A percentile compares a stretch with the other conserved stretches of the same genome.
Conservation (phyloP, 805 yeast genomes). For the Wickerhamomyces rabaulensis region DNA sequence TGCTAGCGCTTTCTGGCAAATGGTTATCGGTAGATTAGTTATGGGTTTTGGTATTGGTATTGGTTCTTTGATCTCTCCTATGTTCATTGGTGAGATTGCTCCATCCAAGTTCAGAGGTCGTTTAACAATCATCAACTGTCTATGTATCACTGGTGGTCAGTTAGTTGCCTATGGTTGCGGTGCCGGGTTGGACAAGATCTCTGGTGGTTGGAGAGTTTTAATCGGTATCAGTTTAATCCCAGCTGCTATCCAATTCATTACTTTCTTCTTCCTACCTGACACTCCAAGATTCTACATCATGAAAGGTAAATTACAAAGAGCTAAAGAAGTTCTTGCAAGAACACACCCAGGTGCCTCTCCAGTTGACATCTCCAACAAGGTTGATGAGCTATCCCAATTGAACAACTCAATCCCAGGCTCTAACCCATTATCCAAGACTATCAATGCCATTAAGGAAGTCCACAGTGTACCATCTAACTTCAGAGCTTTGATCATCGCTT, state of each 20-base stretch:
- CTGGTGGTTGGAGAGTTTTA: constrained; percentile 94
- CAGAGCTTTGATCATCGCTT: constrained; percentile 83
- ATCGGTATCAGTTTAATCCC: constrained; percentile 92
- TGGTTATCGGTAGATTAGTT: constrained; percentile 86
- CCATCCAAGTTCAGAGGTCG: constrained; percentile 91
- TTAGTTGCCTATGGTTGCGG: constrained; percentile 90
- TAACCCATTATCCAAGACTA: constrained; percentile 42
- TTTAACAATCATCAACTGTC: constrained; percentile 78
- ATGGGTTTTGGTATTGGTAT: constrained; percentile 97
- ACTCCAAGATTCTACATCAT: constrained; percentile 88
- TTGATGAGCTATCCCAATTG: constrained; percentile 55
- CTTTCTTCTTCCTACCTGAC: constrained; percentile 86
- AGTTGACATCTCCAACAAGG: constrained; percentile 60
- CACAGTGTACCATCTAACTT: constrained; percentile 73
- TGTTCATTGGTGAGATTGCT: constrained; percentile 87
- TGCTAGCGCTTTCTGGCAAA: constrained; percentile 78
- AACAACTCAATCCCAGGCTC: constrained; percentile 43
- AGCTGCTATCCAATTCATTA: constrained; percentile 66
- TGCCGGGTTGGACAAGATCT: constrained; percentile 71
- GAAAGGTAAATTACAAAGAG: constrained; percentile 59
- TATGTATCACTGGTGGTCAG: constrained; percentile 94
- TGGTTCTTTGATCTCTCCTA: constrained; percentile 91
- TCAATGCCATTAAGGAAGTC: constrained; percentile 57
- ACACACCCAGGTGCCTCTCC: constrained; percentile 62
- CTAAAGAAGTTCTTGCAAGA: constrained; percentile 57